These are phyloP conservation scores for Calocera viscosa DNA, from an alignment of 768 basidiomycete genomes.

Conservation along the genomic window DNA sequence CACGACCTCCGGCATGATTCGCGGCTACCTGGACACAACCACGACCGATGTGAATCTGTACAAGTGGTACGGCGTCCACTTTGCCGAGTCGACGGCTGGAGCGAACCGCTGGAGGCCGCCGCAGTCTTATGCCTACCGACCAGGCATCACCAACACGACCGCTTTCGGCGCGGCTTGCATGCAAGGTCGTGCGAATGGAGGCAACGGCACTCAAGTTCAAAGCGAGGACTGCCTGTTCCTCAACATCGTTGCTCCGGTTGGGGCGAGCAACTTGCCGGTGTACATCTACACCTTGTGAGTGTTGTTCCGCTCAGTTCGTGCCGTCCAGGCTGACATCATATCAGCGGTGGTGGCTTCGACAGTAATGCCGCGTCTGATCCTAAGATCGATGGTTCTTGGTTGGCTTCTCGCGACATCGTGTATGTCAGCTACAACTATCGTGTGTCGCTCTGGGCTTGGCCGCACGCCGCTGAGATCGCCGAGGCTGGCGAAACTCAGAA, in stretches of 20 bases:
- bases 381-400: slow-evolving; percentile 21
- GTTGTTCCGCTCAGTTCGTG: neutral
- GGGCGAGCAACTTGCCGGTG: slow-evolving; percentile 19
- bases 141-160: slow-evolving; percentile 14
- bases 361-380: slow-evolving; percentile 21
- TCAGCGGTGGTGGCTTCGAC: slow-evolving; percentile 20
- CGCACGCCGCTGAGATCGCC: slow-evolving; percentile 20
- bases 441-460: slow-evolving; percentile 20
- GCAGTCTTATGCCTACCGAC: slow-evolving; percentile 13
- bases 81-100: slow-evolving; percentile 21
- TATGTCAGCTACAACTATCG: slow-evolving; percentile 23
- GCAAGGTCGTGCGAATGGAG: slow-evolving; percentile 19
- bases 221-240: slow-evolving; percentile 22
- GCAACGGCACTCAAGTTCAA: slow-evolving; percentile 20
- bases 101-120: slow-evolving; percentile 22
- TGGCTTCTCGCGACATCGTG: slow-evolving; percentile 20
- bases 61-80: slow-evolving; percentile 22
- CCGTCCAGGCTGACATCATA: neutral
- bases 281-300: slow-evolving; percentile 21
- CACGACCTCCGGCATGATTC: slow-evolving; percentile 21
- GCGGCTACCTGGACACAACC: slow-evolving; percentile 19
- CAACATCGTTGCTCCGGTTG: slow-evolving; percentile 21
- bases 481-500: slow-evolving; percentile 18
- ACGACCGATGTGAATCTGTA: slow-evolving; percentile 19
- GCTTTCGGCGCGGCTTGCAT: slow-evolving; percentile 22